Evolutionary conservation across 2,329 filamentous ascomycete genomes (phyloP), one percentile per base, ranked within the genome.

Genomic region (Pestalotiopsis sp.): DNA sequence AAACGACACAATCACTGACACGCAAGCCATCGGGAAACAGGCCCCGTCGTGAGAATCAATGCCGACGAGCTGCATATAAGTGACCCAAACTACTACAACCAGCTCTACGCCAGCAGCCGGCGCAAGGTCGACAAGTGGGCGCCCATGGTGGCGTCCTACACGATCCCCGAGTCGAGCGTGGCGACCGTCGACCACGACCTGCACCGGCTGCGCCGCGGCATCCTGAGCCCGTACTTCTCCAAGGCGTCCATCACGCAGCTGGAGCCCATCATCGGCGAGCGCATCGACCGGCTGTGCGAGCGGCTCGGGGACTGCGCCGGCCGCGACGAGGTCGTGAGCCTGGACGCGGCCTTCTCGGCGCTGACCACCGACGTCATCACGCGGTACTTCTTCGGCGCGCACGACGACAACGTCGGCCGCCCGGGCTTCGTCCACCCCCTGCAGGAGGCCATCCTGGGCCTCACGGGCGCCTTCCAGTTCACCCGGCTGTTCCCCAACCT

Each of bases 1-100:
- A 13, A 31, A 14, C 13, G 13, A 39, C 23, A 20, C 67, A 25
- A 41, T 12, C 17, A 59, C 57, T 27, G 17, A 59, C 23, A 59
- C 23, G 2, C 17, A 7, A 23, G 23, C 23, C 12, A 20, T 23
- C 14, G 31, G 31, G 2, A 13, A 14, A 45, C n/a, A 45, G 70
- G 78, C 4, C 78, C 78, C 4, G 75, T 80, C 66, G 69, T 80
- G 27, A 73, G 78, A 25, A 78, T 80, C 68, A 80, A 73, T 66
- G 78, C 78, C 0, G 69, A 73, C 12, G 77, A 80, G 63, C 56
- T 80, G 12, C 77, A 79, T 66, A 75, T 79, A 71, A 69, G 68
- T 57, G 78, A 80, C 65, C 71, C 77, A 27, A 71, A 78, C 52
- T 79, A 73, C 68, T 73, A 72, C 68, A 68, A 74, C 31, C 68